phyloP scores from a whole-genome alignment of 768 basidiomycete species.

The Pilatotrama ljubarskyi region DNA sequence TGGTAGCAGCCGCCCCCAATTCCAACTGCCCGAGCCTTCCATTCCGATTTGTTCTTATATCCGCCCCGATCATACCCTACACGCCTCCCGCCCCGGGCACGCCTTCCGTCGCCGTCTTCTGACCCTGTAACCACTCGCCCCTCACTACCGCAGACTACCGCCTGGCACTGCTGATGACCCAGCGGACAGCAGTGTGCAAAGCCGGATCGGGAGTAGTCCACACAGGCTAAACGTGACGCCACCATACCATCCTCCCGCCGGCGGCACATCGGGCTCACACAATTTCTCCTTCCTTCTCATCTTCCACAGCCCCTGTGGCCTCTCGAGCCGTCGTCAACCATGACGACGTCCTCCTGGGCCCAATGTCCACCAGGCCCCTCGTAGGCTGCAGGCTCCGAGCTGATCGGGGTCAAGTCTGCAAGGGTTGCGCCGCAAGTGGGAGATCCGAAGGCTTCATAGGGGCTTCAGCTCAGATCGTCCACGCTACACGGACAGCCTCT shows the following conservation, averaged over 20 bases:
- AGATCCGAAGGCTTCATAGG: not conserved
- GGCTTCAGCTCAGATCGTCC: too few species aligned
- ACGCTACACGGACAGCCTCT: not conserved
- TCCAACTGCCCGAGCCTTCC: not conserved
- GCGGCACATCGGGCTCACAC: too few species aligned
- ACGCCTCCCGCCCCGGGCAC: not conserved
- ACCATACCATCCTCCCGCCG: not conserved
- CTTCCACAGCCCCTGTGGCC: too few species aligned
- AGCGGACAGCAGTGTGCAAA: too few species aligned
- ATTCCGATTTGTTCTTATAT: not conserved
- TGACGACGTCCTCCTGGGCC: not conserved
- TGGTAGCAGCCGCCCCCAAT: not conserved
- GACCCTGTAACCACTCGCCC: not conserved
- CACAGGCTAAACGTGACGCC: not conserved
- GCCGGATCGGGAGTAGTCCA: too few species aligned
- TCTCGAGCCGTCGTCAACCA: too few species aligned
- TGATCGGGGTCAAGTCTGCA: not conserved
- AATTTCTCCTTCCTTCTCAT: too few species aligned
- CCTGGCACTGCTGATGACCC: too few species aligned
- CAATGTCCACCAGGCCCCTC: not conserved
- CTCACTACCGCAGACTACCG: too few species aligned
- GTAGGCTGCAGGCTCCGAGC: not conserved
- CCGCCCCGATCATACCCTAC: constrained; percentile 7
- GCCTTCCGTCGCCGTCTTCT: not conserved
- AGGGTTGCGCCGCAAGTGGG: not conserved